Base-by-base conservation (phyloP, 495 filamentous ascomycete genomes). In the Neurospora pannonica region DNA sequence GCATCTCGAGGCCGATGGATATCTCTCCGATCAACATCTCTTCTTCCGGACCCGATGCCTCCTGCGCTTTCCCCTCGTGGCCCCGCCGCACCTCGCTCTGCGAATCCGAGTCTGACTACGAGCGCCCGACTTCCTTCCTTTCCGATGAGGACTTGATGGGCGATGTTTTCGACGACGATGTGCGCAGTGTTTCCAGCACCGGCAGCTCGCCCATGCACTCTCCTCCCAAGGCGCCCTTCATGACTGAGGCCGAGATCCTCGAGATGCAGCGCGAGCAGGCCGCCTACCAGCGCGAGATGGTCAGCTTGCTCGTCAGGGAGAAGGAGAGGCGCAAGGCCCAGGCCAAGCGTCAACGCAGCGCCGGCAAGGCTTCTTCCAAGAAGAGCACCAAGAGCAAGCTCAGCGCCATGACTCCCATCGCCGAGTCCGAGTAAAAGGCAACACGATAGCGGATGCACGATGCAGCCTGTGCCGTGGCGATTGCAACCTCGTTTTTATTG, bases 21-120 rank as follows among this genome's bases (percentile, higher is more conserved):
- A 89, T 89, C 76, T 80, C 83, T 38, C 81, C 83, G 38, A 83
- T 79, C 73, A 81, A 80, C 75, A 83, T 82, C 38, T 82, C 83
- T 34, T 78, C 82, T 13, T 76, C 79, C 74, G 74, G 76, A 7
- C 80, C 84, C 77, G 83, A 83, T 73, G 76, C 82, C 10, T 80
- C 76, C 71, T 86, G 85, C 81, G 85, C 85, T 24, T 87, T 84
- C 76, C 85, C 85, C n/a, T 87, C 85, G 62, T 87, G 85, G 85
- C 85, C 85, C 13, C 81, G 83, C 62, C 79, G 85, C 21, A 80
- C 82, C 4, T 84, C 84, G 11, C 81, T 87, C 70, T 81, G 77
- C 75, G 84, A 84, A 73, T 78, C 78, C 11, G 81, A 79, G 43
- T 62, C 75, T n/a, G 74, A 76, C 54, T 81, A 85, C 48, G 78